Base-by-base conservation (phyloP, 2,329 filamentous ascomycete genomes). In the Nannizziopsis arthrosporioides region DNA sequence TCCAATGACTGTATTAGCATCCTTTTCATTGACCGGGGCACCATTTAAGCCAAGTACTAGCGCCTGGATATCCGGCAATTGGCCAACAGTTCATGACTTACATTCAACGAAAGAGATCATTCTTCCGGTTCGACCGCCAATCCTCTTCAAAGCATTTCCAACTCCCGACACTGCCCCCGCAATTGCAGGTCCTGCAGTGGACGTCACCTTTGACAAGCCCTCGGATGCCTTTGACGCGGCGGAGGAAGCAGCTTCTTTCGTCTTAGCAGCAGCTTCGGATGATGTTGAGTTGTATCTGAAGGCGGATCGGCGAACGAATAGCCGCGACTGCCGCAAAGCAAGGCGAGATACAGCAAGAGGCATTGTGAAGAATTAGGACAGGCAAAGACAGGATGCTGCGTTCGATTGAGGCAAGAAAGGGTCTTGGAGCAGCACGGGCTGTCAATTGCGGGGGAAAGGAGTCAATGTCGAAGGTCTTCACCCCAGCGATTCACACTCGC, bases 51-150 rank as follows among this genome's bases (percentile, higher is more conserved):
- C 11, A 40, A 37, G 42, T 5, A 42, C 3, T 27, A 27, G 22
- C 22, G 3, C 22, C 22, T 7, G 3, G 4, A 27, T 27, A 27
- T 27, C 4, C 22, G 7, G 7, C 7, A 3, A 27, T 27, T 3
- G 22, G 7, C 22, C 15, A 4, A n/a, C n/a, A 36, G 45, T 27
- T 49, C 6, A 42, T 35, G 42, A 53, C 88, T 72, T 78, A 96
- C 92, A 83, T 77, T 95, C 85, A 62, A 92, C 74, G 62, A 89
- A 85, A 59, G 74, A 75, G 66, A 94, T 77, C 57, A 89, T 63
- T 68, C 77, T 80, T 61, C 86, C 88, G 53, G 86, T 89, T 60
- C 84, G 80, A 61, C 90, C 90, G 62, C 88, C 89, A 64, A 89
- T 76, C 70, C 80, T 84, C 66, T 79, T 74, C 58, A 94, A 70